phyloP scores from a whole-genome alignment of 2,329 filamentous ascomycete genomes.

The Didymella glomerata region DNA sequence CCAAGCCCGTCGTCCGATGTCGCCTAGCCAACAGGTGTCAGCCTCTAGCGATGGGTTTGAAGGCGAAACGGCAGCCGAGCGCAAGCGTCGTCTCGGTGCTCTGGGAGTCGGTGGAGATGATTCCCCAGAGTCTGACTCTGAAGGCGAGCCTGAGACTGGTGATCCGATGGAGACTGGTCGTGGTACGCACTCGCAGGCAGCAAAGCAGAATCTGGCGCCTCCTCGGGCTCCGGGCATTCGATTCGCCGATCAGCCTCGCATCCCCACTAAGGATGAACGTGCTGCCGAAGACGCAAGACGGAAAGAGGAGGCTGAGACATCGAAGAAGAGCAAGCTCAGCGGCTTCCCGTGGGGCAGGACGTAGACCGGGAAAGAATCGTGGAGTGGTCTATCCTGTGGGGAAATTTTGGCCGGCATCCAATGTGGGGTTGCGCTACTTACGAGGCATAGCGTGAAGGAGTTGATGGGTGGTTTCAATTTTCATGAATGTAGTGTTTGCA shows the following conservation, averaged over 20 bases:
- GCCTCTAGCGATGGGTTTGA: constrained; percentile 50
- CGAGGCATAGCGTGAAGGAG: constrained; percentile 14
- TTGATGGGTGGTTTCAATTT: constrained; percentile 7
- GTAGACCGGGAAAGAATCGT: not conserved
- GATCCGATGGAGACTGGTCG: constrained; percentile 49
- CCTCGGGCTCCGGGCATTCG: constrained; percentile 63
- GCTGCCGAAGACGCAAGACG: constrained; percentile 36
- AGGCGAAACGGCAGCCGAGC: constrained; percentile 77
- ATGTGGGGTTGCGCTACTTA: constrained; percentile 2
- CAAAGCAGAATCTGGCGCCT: constrained; percentile 24
- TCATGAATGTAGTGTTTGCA: constrained; percentile 15
- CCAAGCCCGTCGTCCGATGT: constrained; percentile 23
- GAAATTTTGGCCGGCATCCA: not conserved
- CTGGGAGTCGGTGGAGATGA: constrained; percentile 63
- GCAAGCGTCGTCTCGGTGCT: constrained; percentile 76
- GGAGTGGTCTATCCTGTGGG: no score
- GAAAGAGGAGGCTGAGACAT: constrained; percentile 29
- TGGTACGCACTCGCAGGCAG: constrained; percentile 35
- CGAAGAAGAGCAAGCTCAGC: constrained; percentile 33
- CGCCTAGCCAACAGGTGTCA: constrained; percentile 24
- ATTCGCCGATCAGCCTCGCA: constrained; percentile 63
- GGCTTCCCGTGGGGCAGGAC: constrained; percentile 30
- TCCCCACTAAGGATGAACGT: constrained; percentile 48
- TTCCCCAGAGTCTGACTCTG: constrained; percentile 42
- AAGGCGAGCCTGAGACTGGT: constrained; percentile 44